These are phyloP conservation scores for Dactylellina parvicollis DNA, from an alignment of 2,329 filamentous ascomycete genomes.

Conservation along the genomic window DNA sequence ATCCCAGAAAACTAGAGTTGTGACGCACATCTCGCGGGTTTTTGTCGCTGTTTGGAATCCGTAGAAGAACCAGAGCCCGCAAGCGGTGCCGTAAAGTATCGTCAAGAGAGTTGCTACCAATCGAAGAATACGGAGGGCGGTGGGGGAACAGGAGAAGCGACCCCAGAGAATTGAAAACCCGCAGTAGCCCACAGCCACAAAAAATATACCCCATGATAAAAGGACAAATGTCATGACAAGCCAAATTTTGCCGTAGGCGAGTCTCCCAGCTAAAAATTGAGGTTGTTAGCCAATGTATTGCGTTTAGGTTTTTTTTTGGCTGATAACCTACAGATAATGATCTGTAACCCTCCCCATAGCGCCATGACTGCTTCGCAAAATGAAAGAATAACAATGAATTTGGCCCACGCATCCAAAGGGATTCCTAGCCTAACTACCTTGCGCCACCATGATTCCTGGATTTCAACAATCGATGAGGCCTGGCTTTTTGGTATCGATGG, in stretches of 20 bases:
- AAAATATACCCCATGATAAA: constrained; percentile 33
- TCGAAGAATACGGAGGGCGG: constrained; percentile 33
- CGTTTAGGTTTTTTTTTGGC: background rate
- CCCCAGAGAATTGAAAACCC: constrained; percentile 47
- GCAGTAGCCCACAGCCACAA: constrained; percentile 25
- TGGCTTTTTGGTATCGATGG: constrained; percentile 39
- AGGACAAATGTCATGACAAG: constrained; percentile 26
- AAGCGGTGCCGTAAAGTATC: constrained; percentile 38
- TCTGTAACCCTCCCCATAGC: constrained; percentile 46
- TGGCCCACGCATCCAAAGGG: constrained; percentile 36
- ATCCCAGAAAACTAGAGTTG: constrained; percentile 42
- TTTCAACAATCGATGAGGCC: constrained; percentile 19
- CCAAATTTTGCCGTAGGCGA: constrained; percentile 46
- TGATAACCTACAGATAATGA: constrained; percentile 42
- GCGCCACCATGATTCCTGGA: constrained; percentile 32
- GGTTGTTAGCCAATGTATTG: background rate
- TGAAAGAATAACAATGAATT: constrained; percentile 42
- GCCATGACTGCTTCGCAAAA: constrained; percentile 53
- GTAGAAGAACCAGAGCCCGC: constrained; percentile 46
- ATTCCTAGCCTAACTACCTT: constrained; percentile 34
- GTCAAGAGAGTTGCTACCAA: constrained; percentile 35
- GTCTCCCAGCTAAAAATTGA: constrained; percentile 36
- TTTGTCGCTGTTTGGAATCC: constrained; percentile 46
- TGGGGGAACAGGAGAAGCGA: constrained; percentile 33
- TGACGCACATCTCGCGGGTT: constrained; percentile 38